Evolutionary conservation across 1,284 basidiomycete genomes (phyloP).

Genomic region (Trametes polyzona): DNA sequence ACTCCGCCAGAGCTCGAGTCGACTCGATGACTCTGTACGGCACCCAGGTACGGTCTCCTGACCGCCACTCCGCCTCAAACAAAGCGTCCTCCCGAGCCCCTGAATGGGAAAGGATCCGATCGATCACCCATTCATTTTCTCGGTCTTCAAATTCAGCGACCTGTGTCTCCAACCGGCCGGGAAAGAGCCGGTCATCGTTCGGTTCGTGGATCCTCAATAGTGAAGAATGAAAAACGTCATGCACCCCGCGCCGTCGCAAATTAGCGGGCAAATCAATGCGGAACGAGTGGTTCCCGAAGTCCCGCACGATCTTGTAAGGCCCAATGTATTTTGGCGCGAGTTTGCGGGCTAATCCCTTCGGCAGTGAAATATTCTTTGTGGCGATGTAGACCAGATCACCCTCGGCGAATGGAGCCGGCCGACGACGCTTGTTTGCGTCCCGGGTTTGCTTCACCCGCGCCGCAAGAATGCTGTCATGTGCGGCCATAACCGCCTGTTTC

Average conservation of each 20-base stretch:
- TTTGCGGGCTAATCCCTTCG: background rate
- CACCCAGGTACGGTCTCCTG: conserved; percentile 40
- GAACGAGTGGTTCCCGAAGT: conserved; percentile 17
- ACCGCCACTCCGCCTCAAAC: conserved; percentile 38
- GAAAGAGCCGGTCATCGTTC: conserved; percentile 35
- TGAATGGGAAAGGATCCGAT: conserved; percentile 32
- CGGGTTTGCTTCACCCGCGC: conserved; percentile 18
- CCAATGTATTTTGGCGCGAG: conserved; percentile 34
- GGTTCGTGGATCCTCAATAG: conserved; percentile 31
- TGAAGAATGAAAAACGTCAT: conserved; percentile 17
- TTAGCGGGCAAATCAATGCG: conserved; percentile 32
- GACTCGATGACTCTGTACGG: conserved; percentile 9
- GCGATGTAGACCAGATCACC: conserved; percentile 29
- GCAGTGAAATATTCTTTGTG: conserved; percentile 2
- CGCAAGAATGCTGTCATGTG: conserved; percentile 30
- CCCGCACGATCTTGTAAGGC: conserved; percentile 11
- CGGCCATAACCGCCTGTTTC: conserved; percentile 8
- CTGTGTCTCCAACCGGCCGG: conserved; percentile 24
- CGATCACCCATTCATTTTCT: conserved; percentile 35
- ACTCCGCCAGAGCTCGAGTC: background rate
- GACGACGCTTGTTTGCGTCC: conserved; percentile 21
- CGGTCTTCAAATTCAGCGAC: conserved; percentile 9
- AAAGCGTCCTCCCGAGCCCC: conserved; percentile 25
- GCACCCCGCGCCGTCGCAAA: conserved; percentile 29
- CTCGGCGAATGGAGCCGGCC: background rate